Conservation (phyloP, 2,329 filamentous ascomycete species). For the Colletotrichum aenigma region DNA sequence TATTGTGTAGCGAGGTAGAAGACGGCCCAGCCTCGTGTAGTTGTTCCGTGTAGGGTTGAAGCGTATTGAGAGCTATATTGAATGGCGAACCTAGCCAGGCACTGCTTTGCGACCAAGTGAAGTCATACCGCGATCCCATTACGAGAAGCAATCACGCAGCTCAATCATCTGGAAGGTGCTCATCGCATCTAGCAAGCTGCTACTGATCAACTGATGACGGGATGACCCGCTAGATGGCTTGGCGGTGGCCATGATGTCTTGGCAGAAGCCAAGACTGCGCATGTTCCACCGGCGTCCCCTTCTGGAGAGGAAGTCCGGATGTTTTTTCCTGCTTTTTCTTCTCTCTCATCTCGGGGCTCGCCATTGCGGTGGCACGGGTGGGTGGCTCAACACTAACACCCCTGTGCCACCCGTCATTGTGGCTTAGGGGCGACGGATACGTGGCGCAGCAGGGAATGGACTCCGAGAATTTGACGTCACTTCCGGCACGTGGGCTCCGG, state of each 20-base stretch:
- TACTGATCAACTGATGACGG: background rate
- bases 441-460: background rate
- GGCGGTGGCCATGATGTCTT: background rate
- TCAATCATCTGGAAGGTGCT: background rate
- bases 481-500: background rate
- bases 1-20: background rate
- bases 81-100: background rate
- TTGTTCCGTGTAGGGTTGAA: background rate
- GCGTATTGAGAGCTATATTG: background rate
- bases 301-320: background rate
- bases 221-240: constrained; percentile 2
- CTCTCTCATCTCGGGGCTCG: background rate
- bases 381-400: background rate
- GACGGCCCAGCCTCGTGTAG: background rate
- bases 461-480: background rate
- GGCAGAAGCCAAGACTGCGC: background rate
- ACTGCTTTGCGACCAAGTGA: background rate
- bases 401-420: background rate
- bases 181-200: background rate
- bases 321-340: background rate
- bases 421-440: background rate
- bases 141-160: background rate
- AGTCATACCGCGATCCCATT: background rate
- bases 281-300: background rate
- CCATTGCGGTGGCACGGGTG: background rate